phyloP scores from a whole-genome alignment of 139 green algal genomes.

The Pleodorina starrii region DNA sequence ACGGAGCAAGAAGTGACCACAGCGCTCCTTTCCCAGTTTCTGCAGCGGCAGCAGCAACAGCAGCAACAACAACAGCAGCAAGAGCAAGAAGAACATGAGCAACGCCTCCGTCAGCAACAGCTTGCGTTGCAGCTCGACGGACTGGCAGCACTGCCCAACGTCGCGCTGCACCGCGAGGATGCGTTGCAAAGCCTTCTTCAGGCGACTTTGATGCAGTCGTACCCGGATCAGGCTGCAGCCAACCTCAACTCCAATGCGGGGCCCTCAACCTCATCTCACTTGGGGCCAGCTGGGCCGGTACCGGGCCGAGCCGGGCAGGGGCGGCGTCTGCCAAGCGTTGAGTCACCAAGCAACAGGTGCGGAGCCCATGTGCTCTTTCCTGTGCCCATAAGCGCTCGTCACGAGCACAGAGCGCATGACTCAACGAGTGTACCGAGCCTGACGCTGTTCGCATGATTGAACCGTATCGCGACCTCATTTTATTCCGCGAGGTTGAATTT shows the following conservation, averaged over 20 bases:
- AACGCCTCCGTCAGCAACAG: conserved; percentile 15
- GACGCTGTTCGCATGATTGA: too few relatives aligned
- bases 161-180: not conserved
- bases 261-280: not conserved
- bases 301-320: not conserved
- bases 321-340: not conserved
- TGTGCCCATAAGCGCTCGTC: too few relatives aligned
- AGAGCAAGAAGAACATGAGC: conserved; percentile 28
- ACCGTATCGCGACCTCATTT: too few relatives aligned
- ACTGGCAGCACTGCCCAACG: not conserved
- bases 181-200: not conserved
- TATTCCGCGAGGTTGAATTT: too few relatives aligned
- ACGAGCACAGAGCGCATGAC: too few relatives aligned
- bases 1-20: not conserved
- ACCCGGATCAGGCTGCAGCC: not conserved
- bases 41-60: conserved; percentile 10
- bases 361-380: too few relatives aligned
- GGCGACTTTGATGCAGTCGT: not conserved
- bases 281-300: not conserved
- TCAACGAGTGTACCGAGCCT: too few relatives aligned
- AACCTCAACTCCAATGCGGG: not conserved
- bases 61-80: conserved; percentile 36
- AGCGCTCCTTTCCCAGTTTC: not conserved
- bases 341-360: conserved; percentile 36
- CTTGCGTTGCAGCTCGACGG: not conserved